Base-by-base conservation (phyloP, 1,284 basidiomycete genomes). In the Sporisorium iseilematis-ciliati region DNA sequence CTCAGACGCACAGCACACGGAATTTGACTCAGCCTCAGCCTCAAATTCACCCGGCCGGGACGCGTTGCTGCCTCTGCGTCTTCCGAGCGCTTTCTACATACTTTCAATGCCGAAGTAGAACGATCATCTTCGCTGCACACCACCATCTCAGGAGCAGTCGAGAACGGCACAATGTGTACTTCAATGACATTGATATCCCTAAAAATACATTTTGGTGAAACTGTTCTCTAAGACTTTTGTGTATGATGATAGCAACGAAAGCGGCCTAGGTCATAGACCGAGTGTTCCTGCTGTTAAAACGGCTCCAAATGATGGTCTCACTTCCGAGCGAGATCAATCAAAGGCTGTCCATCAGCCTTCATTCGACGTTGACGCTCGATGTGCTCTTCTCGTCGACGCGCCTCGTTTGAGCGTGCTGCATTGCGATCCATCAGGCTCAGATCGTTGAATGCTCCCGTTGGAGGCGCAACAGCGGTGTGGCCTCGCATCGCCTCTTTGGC, bases 401-500 rank as follows among this genome's bases (percentile, higher is more conserved):
- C 66, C 31, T 75, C 76, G 41, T 57, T 57, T 6, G 43, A 1
- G 11, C 64, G 57, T n/a, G 59, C 40, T 16, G 61, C 56, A 23
- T 65, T 76, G 54, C 64, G 65, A n/a, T 71, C 66, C 57, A 69
- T 57, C 25, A 72, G 41, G 41, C 64, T 70, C 31, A 77, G 41
- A 40, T 77, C 75, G 40, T 68, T 58, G 35, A 65, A 33, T 20
- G 66, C 64, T 11, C 53, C 65, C 12, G 65, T 58, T 3, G 60
- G 40, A 33, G 65, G 53, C 12, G 60, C 25, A 7, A 42, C 52
- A n/a, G 43, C 56, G 16, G 60, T 35, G 29, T 70, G 63, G 20
- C 63, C 67, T 8, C 74, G 61, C 16, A 76, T 55, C 16, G 75
- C 75, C 53, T 66, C 75, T 31, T 64, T 73, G 40, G 77, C 77